These are phyloP conservation scores for Globisporangium acanthophoron DNA, from an alignment of 352 stramenopile species.

Conservation along the genomic window DNA sequence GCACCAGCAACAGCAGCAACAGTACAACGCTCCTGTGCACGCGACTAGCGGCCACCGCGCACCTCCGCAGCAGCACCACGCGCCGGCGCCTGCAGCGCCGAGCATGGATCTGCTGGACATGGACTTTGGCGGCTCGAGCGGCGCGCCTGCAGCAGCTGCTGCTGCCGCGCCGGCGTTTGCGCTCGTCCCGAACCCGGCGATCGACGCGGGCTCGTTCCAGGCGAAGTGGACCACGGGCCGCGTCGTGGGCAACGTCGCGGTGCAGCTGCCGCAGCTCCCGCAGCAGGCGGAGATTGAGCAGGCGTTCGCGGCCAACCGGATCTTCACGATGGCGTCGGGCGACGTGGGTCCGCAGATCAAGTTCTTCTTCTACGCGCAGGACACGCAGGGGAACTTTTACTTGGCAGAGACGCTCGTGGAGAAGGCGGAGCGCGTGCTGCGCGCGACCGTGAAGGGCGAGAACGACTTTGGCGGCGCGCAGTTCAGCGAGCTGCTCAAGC, in stretches of 20 bases:
- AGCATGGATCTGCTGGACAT: slow-evolving; percentile 74
- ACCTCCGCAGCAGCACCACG: neutral
- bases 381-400: slow-evolving; percentile 52
- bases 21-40: slow-evolving; percentile 21
- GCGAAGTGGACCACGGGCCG: slow-evolving; percentile 60
- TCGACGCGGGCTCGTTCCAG: slow-evolving; percentile 73
- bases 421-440: slow-evolving; percentile 55
- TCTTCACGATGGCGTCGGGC: slow-evolving; percentile 78
- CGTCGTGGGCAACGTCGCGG: slow-evolving; percentile 54
- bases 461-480: slow-evolving; percentile 51
- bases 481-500: slow-evolving; percentile 60
- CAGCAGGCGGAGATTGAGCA: slow-evolving; percentile 62
- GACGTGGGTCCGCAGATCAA: slow-evolving; percentile 80
- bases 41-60: neutral
- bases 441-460: slow-evolving; percentile 72
- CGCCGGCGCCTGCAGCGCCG: slow-evolving; percentile 18
- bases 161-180: slow-evolving; percentile 27
- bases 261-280: slow-evolving; percentile 55
- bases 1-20: slow-evolving; percentile 25
- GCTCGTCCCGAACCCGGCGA: slow-evolving; percentile 57
- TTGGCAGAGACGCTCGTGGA: slow-evolving; percentile 71
- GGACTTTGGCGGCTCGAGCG: slow-evolving; percentile 46
- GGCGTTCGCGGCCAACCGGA: slow-evolving; percentile 42
- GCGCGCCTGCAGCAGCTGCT: slow-evolving; percentile 4
- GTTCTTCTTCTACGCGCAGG: slow-evolving; percentile 84